These are phyloP conservation scores for Curvularia sp. DNA, from an alignment of 2,329 filamentous ascomycete genomes.

Conservation along the genomic window DNA sequence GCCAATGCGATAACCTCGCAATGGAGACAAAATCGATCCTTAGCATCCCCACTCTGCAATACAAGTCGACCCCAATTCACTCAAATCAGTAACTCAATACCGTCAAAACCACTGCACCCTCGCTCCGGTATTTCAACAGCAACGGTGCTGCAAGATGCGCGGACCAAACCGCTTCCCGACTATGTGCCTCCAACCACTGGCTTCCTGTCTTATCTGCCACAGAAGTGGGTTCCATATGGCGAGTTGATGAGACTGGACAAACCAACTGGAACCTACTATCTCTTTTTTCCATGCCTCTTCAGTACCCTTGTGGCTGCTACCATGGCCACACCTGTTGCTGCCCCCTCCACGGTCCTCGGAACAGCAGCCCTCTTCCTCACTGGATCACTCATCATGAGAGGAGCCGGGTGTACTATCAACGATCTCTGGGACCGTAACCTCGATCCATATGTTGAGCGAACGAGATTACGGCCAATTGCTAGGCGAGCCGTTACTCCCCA, in stretches of 20 bases:
- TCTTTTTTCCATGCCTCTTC: conserved; percentile 86
- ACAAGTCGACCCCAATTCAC: conserved; percentile 13
- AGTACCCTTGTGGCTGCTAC: conserved; percentile 82
- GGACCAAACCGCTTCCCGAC: conserved; percentile 26
- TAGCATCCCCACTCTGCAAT: neutral
- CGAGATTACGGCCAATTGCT: conserved; percentile 79
- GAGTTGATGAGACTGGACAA: conserved; percentile 84
- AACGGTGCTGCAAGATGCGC: conserved; percentile 17
- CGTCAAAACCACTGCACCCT: conserved; percentile 1
- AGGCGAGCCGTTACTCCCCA: conserved; percentile 76
- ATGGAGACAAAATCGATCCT: neutral
- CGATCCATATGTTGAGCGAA: conserved; percentile 79
- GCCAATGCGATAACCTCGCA: neutral
- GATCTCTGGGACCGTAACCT: conserved; percentile 90
- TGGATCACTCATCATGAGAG: conserved; percentile 83
- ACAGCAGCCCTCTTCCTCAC: conserved; percentile 74
- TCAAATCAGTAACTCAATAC: conserved; percentile 15
- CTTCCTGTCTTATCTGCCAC: conserved; percentile 72
- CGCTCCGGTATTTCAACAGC: conserved; percentile 26
- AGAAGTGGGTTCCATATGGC: conserved; percentile 77
- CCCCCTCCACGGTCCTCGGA: conserved; percentile 67
- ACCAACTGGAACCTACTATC: conserved; percentile 80
- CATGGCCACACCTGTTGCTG: conserved; percentile 66
- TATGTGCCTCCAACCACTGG: conserved; percentile 77
- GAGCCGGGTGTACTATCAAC: conserved; percentile 87